These are phyloP conservation scores for Suhomyces bribrorum DNA, from an alignment of 1,139 yeast species.

Conservation along the genomic window DNA sequence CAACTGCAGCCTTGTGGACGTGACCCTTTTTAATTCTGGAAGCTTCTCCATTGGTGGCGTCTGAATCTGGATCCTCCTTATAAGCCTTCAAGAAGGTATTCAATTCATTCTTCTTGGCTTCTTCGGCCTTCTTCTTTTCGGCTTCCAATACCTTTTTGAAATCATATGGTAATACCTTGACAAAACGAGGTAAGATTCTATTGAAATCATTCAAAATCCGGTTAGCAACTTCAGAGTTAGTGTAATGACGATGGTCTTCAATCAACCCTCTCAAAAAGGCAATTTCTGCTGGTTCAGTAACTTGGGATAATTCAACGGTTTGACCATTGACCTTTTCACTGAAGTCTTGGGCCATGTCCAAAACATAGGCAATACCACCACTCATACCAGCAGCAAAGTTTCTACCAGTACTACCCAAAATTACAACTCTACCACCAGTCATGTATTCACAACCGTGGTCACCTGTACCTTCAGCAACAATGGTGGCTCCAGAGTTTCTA, in stretches of 20 bases:
- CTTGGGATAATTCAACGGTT: constrained; percentile 75
- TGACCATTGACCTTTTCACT: constrained; percentile 75
- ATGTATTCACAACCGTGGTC: constrained; percentile 99
- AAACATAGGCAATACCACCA: constrained; percentile 97
- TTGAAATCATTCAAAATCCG: constrained; percentile 82
- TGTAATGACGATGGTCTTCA: constrained; percentile 94
- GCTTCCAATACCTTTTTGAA: constrained; percentile 86
- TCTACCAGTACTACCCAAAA: constrained; percentile 88
- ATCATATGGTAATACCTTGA: constrained; percentile 89
- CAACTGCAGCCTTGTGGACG: constrained; percentile 28
- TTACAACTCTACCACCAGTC: constrained; percentile 98
- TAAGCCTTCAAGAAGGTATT: constrained; percentile 61
- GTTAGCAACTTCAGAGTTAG: constrained; percentile 88
- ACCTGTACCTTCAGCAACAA: constrained; percentile 96
- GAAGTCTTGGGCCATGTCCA: constrained; percentile 94
- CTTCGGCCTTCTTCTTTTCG: constrained; percentile 68
- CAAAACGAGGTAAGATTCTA: constrained; percentile 84
- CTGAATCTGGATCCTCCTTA: constrained; percentile 80
- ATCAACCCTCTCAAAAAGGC: constrained; percentile 91
- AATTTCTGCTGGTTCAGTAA: constrained; percentile 87
- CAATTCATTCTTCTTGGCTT: constrained; percentile 64
- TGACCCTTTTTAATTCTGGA: constrained; percentile 52
- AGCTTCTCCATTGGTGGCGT: constrained; percentile 85
- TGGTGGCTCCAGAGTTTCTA: constrained; percentile 96
- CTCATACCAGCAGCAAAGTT: constrained; percentile 99